A percentile compares a stretch with the other conserved stretches of the same genome.
phyloP scores from a whole-genome alignment of 495 filamentous ascomycete genomes.

The Penicillium antarcticum region DNA sequence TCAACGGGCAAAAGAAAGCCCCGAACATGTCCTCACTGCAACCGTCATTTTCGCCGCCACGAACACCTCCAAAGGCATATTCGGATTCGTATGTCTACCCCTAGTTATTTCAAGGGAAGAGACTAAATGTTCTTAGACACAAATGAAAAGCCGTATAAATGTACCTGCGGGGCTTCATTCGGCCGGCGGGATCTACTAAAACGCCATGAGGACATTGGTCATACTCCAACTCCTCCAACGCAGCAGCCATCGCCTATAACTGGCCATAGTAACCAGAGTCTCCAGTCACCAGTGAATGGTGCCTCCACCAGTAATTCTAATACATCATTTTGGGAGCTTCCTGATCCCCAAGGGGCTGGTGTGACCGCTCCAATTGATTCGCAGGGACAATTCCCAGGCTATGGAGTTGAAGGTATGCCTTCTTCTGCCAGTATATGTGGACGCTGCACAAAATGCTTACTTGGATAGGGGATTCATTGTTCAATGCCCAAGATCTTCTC shows the following conservation, averaged over 20 bases:
- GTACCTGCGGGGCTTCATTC: slow-evolving; percentile 15
- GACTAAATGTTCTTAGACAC: slow-evolving; percentile 11
- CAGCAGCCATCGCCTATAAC: neutral
- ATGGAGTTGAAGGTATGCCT: neutral
- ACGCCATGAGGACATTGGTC: slow-evolving; percentile 11
- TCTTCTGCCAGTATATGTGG: too few relatives aligned
- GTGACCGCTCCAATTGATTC: neutral
- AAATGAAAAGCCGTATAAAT: slow-evolving; percentile 20
- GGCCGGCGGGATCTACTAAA: slow-evolving; percentile 14
- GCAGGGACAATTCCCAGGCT: neutral
- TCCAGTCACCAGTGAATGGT: neutral
- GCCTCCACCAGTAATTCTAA: neutral
- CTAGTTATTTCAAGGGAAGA: neutral
- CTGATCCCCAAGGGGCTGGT: neutral
- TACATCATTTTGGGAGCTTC: neutral
- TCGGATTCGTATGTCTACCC: neutral
- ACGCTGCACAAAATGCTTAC: neutral
- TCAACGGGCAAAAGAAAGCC: slow-evolving; percentile 6
- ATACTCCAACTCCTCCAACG: slow-evolving; percentile 9
- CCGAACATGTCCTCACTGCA: slow-evolving; percentile 14
- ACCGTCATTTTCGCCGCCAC: slow-evolving; percentile 13
- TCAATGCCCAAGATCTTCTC: slow-evolving; percentile 7
- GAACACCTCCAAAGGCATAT: slow-evolving; percentile 14
- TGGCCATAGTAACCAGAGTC: neutral
- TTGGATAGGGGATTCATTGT: neutral